phyloP scores from a whole-genome alignment of 83 land plant genomes.

The Picea mariana region DNA sequence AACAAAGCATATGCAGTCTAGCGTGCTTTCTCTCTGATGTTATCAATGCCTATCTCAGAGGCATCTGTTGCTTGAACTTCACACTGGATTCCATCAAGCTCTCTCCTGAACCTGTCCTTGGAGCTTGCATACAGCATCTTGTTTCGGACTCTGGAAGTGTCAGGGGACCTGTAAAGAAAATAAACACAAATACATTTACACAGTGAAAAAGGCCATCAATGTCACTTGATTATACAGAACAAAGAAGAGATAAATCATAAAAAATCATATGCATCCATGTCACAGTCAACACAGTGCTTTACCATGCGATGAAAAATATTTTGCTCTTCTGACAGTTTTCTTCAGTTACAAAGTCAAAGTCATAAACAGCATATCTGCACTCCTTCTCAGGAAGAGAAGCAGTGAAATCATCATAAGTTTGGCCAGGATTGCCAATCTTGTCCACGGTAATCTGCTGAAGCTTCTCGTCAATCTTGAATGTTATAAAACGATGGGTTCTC shows the following conservation, averaged over 20 bases:
- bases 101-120: slow-evolving; percentile 63
- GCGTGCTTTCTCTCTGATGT: slow-evolving; percentile 30
- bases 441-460: slow-evolving; percentile 53
- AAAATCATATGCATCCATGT: background rate
- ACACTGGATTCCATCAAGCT: slow-evolving; percentile 56
- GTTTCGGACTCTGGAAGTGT: slow-evolving; percentile 38
- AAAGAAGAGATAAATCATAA: background rate
- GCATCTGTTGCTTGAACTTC: slow-evolving; percentile 72
- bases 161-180: slow-evolving; percentile 51
- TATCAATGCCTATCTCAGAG: slow-evolving; percentile 60
- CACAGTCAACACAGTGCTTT: slow-evolving; percentile 1
- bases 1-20: background rate
- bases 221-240: background rate
- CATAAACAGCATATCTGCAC: slow-evolving; percentile 75
- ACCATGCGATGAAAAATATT: slow-evolving; percentile 65
- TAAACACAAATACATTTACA: slow-evolving; percentile 7
- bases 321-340: slow-evolving; percentile 82
- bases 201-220: background rate
- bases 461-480: slow-evolving; percentile 63
- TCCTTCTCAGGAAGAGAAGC: slow-evolving; percentile 49
- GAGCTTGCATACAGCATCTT: slow-evolving; percentile 73
- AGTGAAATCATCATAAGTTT: slow-evolving; percentile 63
- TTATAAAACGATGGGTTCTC: slow-evolving; percentile 58
- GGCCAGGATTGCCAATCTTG: slow-evolving; percentile 50
- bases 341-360: slow-evolving; percentile 66